Base-by-base conservation (phyloP, 768 basidiomycete species). In the Russula brevipes region DNA sequence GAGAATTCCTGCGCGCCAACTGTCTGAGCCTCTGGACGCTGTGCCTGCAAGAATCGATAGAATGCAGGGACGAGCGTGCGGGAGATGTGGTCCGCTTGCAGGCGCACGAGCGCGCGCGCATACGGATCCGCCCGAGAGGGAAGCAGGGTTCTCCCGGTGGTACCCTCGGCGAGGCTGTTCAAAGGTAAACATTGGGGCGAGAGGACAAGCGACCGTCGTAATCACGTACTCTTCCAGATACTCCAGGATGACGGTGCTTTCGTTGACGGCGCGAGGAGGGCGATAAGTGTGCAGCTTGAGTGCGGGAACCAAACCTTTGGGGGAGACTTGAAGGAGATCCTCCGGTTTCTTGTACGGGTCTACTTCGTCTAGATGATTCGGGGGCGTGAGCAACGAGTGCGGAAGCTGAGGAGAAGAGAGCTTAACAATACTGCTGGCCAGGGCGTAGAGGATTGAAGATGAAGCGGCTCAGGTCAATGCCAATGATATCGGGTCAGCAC, bases 261-360 rank as follows among this genome's bases (percentile, higher is more conserved):
- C 91, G 71, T 91, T 88, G 12, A 92, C 73, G 0, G 84, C 81
- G 39, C 83, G 76, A 0, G 87, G 83, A 0, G 85, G 86, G 53
- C 70, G 71, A 63, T 77, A 82, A 3, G 74, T 73, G 67, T 84
- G 74, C 58, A 91, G 72, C 67, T 79, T 82, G 35, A 89, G 69
- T 0, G 80, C 89, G 0, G 91, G 90, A 1, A 94, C 89, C 4
- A 94, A 79, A 0, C 91, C 90, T 69, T 89, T 90, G 1, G 91
- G 89, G 16, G 89, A 91, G 17, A 91, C 77, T 42, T 88, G 83
- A n/a, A 94, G 78, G 19, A 94, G 81, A 38, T 89, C 89, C 54
- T 82, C 73, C 0, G 91, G 88, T 68, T 92, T 94, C 74, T 85
- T 84, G 77, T 92, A 91, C 19, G 89, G 88, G 73, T 91, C 87